Evolutionary conservation across 1,284 basidiomycete species (phyloP), one percentile per base, ranked within the genome.

Genomic region (Veloporphyrellus conicus): DNA sequence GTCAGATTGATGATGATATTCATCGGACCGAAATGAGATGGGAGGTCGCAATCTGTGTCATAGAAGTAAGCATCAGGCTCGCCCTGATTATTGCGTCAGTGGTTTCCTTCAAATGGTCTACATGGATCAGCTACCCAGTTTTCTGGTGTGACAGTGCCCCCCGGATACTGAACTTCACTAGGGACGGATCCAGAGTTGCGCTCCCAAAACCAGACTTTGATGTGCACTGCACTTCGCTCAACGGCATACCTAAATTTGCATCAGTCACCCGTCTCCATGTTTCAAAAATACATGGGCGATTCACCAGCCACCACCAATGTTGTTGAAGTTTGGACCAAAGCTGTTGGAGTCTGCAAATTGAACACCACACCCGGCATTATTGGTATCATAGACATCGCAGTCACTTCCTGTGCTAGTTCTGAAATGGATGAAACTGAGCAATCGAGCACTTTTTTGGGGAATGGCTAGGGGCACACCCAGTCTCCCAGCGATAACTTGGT

Each of bases 1-100:
- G 16, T 10, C 27, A 49, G 22, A 40, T 50, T 43, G 31, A 48
- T 48, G n/a, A 48, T 31, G 2, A 48, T 43, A n/a, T 39, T 43
- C 47, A 48, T 48, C 3, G 41, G 23, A 12, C 41, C 36, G 7
- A 48, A 28, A 31, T 48, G 47, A 11, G 47, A 33, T 8, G 35
- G 6, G 11, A 48, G 25, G 18, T 48, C n/a, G 18, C 41, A 43
- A n/a, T 38, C 3, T 4, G 41, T 48, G 25, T 39, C 12, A 3
- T 41, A 41, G n/a, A 43, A 48, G 23, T 48, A 37, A 1, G 46
- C 46, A 1, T 35, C 19, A 14, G 38, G 38, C 14, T 40, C 27
- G 28, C 40, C 28, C 19, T 41, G n/a, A 22, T n/a, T 4, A 22
- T n/a, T 32, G 4, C 16, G n/a, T 31, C 40, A 41, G 18, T n/a